Percentiles rank a stretch among this genome's conserved stretches.
Conservation (phyloP, 345 rosid species). For the Rhodamnia argentea region DNA sequence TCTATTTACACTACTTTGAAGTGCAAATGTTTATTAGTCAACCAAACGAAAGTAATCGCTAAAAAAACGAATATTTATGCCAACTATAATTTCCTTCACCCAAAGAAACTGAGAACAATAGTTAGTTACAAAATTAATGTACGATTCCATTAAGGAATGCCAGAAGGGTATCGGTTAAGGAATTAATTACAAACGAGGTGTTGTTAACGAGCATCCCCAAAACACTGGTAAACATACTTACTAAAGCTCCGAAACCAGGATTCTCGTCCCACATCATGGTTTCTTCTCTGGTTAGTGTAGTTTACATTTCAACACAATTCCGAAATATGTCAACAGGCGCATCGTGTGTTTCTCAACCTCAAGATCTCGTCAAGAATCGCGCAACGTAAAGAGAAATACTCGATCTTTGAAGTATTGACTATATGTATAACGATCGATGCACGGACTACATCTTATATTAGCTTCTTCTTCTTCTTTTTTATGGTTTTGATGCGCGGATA, state of each 20-base stretch:
- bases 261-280: too few relatives aligned
- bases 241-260: too few relatives aligned
- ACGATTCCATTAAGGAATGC: background rate
- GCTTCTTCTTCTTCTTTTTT: too few relatives aligned
- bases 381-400: background rate
- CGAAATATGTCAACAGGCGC: accelerated
- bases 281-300: too few relatives aligned
- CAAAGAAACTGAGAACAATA: too few relatives aligned
- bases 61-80: accelerated
- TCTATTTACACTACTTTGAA: background rate
- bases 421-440: accelerated
- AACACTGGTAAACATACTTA: too few relatives aligned
- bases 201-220: too few relatives aligned
- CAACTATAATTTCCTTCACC: background rate
- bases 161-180: background rate
- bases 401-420: background rate
- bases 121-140: background rate
- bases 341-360: accelerated
- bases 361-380: accelerated
- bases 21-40: background rate
- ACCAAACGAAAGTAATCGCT: background rate
- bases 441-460: too few relatives aligned
- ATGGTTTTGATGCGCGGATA: too few relatives aligned
- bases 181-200: background rate
- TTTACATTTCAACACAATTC: background rate